A percentile compares a stretch with the other conserved stretches of the same genome.
phyloP scores from a whole-genome alignment of 345 rosid species.

The Rhizophora mangle region DNA sequence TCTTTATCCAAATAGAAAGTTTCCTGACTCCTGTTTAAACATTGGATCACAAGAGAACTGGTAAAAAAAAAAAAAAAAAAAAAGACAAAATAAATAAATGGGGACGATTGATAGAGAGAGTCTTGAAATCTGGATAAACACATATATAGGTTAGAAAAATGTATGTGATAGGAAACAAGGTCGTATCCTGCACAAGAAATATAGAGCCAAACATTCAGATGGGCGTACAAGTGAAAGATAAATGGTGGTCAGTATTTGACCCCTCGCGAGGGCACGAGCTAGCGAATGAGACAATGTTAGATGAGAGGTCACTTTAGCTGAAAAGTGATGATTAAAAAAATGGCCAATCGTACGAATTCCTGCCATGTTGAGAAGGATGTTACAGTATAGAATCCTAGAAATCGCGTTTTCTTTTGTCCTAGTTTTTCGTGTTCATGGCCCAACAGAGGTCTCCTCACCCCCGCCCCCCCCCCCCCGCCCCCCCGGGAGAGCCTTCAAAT shows the following conservation, averaged over 20 bases:
- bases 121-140: too few species aligned
- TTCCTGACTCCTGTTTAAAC: too few species aligned
- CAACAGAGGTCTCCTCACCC: not conserved
- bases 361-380: not conserved
- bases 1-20: too few species aligned
- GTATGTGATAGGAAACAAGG: slow-evolving; percentile 6
- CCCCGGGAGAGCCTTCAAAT: too few species aligned
- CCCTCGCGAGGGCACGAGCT: slow-evolving; percentile 15
- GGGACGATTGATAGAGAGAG: too few species aligned
- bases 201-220: not conserved
- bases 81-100: too few species aligned
- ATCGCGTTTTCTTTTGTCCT: not conserved
- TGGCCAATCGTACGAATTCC: slow-evolving; percentile 4
- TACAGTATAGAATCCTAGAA: not conserved
- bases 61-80: too few species aligned
- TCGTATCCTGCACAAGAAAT: not conserved
- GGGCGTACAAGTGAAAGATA: not conserved
- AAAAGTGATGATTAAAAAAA: slow-evolving; percentile 15
- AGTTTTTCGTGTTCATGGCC: not conserved
- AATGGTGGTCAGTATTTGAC: not conserved
- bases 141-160: too few species aligned
- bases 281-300: slow-evolving; percentile 23
- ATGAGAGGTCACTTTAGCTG: slow-evolving; percentile 26
- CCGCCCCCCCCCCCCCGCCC: too few species aligned
- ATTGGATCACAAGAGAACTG: too few species aligned